These are phyloP conservation scores for Lantana camara DNA, from an alignment of 257 asterid species.

Conservation along the genomic window DNA sequence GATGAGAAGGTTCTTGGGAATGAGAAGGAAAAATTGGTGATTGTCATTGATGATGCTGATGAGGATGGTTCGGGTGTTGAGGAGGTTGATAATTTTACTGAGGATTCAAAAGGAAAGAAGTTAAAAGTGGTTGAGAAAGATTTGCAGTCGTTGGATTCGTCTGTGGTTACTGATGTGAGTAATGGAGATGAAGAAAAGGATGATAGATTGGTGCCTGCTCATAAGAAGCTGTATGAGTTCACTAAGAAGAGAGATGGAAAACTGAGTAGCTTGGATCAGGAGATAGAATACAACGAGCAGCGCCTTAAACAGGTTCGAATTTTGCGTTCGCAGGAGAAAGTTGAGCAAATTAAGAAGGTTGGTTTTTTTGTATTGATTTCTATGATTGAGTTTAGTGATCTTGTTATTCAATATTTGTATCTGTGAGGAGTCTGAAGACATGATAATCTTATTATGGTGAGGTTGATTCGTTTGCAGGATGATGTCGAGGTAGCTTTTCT, in stretches of 20 bases:
- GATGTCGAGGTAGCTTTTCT: conserved; percentile 47
- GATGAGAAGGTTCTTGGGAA: conserved; percentile 15
- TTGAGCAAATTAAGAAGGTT: conserved; percentile 37
- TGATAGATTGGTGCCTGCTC: conserved; percentile 12
- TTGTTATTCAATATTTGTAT: not conserved
- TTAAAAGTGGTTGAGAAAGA: conserved; percentile 23
- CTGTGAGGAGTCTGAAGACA: too few species aligned
- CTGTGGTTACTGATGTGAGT: conserved; percentile 23
- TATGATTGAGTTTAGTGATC: not conserved
- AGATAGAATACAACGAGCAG: too few species aligned
- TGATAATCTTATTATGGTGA: not conserved
- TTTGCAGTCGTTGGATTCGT: conserved; percentile 30
- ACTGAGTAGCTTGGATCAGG: too few species aligned
- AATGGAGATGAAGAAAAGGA: conserved; percentile 31
- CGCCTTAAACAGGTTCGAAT: too few species aligned
- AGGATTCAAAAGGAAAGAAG: conserved; percentile 15
- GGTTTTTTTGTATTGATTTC: not conserved
- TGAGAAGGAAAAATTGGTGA: conserved; percentile 27
- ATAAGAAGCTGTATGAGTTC: conserved; percentile 19
- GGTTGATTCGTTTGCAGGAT: conserved; percentile 38
- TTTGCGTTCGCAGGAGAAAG: not conserved
- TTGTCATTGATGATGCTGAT: conserved; percentile 33
- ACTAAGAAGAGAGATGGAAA: too few species aligned
- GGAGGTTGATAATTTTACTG: conserved; percentile 28
- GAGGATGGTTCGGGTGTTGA: conserved; percentile 24